These are phyloP conservation scores for Hapsidospora chrysogenum DNA, from an alignment of 495 filamentous ascomycete species.

Conservation along the genomic window DNA sequence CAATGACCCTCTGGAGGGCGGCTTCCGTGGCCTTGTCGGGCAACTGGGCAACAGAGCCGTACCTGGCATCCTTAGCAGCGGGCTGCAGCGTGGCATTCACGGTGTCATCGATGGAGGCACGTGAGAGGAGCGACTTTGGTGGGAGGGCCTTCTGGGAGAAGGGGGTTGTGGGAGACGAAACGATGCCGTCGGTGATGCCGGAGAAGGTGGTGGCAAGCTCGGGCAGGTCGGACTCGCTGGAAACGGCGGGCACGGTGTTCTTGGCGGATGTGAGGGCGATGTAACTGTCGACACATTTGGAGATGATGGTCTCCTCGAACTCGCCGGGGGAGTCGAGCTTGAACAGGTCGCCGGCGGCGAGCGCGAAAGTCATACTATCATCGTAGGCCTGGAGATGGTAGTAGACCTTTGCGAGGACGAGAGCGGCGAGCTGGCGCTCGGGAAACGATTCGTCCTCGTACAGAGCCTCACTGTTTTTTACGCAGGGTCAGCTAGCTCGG, in stretches of 20 bases:
- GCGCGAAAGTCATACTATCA: constrained; percentile 96
- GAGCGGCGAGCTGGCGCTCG: constrained; percentile 81
- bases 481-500: constrained; percentile 2
- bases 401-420: constrained; percentile 94
- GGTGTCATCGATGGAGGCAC: constrained; percentile 43
- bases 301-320: constrained; percentile 97
- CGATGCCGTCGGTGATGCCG: constrained; percentile 38
- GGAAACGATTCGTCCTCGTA: constrained; percentile 94
- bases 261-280: constrained; percentile 67
- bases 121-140: constrained; percentile 80
- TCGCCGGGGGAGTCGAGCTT: constrained; percentile 81
- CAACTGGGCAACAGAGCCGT: constrained; percentile 25
- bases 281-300: constrained; percentile 96
- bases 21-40: constrained; percentile 36
- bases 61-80: constrained; percentile 36
- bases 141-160: constrained; percentile 85
- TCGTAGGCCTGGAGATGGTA: constrained; percentile 98
- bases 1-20: constrained; percentile 65
- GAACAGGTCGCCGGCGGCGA: constrained; percentile 90
- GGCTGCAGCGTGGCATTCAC: constrained; percentile 37
- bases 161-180: constrained; percentile 77
- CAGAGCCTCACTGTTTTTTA: constrained; percentile 62
- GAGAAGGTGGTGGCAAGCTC: constrained; percentile 64
- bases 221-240: constrained; percentile 36
- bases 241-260: constrained; percentile 32